Base-by-base conservation (phyloP, 495 filamentous ascomycete species). In the Chlorociboria aeruginascens region DNA sequence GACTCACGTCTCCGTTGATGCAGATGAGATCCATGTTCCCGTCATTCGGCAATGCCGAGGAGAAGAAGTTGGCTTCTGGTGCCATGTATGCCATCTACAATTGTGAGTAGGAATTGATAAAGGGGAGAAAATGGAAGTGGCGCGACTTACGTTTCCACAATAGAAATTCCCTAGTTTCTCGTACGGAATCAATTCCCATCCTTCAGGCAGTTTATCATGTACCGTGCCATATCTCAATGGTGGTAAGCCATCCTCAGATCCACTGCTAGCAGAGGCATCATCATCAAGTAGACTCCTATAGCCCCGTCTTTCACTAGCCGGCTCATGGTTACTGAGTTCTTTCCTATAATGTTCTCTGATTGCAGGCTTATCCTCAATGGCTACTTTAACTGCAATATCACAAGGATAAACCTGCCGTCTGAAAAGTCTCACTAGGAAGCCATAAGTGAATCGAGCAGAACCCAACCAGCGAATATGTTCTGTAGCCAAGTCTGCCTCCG, bases 401-500 rank as follows among this genome's bases (percentile, higher is more conserved):
- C 87, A 94, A 0, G 92, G 92, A 59, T 92, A 97, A 2, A 83
- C 66, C 4, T 78, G 81, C 55, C 84, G 79, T 41, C 76, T 66
- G 20, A 89, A 61, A 13, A 95, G 70, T 11, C 87, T 74, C 45
- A 78, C 66, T 10, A 94, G 60, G 51, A 94, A 81, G 7, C 92
- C 92, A 50, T 79, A 82, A 7, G 85, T 89, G 53, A 98, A 98
- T 42, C 92, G 77, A 32, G 76, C 71, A 29, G 72, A 73, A 16
- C 92, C 92, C 79, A 98, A 85, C 89, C 89, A 98, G 14, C 92
- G 78, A 34, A 97, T 62, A 56, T 93, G 69, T 49, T 97, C 92
- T 1, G 92, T 98, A 2, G 75, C 87, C 11, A 98, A 66, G 62
- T 98, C 92, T 20, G 72, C 70, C 52, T 97, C 92, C 0, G 92